Percentiles rank a stretch among this genome's conserved stretches.
Conservation (phyloP, 805 yeast genomes). For the Hanseniaspora thailandica region DNA sequence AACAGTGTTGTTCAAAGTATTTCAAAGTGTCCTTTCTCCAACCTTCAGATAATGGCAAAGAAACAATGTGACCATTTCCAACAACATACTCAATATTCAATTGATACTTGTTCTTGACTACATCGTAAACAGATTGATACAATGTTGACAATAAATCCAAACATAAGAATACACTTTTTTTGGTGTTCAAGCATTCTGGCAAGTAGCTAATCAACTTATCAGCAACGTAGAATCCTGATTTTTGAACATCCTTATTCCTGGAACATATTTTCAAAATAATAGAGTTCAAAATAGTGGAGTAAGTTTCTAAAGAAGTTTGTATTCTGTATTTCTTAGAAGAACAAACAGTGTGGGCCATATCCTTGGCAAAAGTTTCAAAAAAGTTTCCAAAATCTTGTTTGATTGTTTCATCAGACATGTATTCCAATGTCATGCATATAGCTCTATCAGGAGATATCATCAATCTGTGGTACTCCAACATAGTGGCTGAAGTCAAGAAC, state of each 20-base stretch:
- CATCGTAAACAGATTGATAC: slow-evolving; percentile 71
- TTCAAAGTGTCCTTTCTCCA: slow-evolving; percentile 65
- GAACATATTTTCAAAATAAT: slow-evolving; percentile 35
- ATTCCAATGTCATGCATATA: slow-evolving; percentile 62
- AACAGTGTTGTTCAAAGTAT: slow-evolving; percentile 46
- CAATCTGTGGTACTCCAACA: slow-evolving; percentile 70
- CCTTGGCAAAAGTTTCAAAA: slow-evolving; percentile 52
- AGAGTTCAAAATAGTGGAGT: slow-evolving; percentile 4
- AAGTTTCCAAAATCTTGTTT: slow-evolving; percentile 55
- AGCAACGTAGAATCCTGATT: slow-evolving; percentile 29
- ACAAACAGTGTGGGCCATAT: slow-evolving; percentile 36
- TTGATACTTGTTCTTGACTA: slow-evolving; percentile 71
- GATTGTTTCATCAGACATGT: slow-evolving; percentile 79
- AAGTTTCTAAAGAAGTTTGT: neutral
- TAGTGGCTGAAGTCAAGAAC: slow-evolving; percentile 72
- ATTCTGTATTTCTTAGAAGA: slow-evolving; percentile 1
- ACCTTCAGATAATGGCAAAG: slow-evolving; percentile 54
- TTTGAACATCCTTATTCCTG: slow-evolving; percentile 13
- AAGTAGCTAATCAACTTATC: slow-evolving; percentile 10
- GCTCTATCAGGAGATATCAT: slow-evolving; percentile 46
- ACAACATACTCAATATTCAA: slow-evolving; percentile 60
- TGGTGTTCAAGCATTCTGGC: slow-evolving; percentile 6
- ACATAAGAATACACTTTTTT: slow-evolving; percentile 39
- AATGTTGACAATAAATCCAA: slow-evolving; percentile 69
- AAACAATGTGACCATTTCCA: slow-evolving; percentile 28